These are phyloP conservation scores for Aspergillus nanangensis DNA, from an alignment of 495 filamentous ascomycete genomes.

Conservation along the genomic window DNA sequence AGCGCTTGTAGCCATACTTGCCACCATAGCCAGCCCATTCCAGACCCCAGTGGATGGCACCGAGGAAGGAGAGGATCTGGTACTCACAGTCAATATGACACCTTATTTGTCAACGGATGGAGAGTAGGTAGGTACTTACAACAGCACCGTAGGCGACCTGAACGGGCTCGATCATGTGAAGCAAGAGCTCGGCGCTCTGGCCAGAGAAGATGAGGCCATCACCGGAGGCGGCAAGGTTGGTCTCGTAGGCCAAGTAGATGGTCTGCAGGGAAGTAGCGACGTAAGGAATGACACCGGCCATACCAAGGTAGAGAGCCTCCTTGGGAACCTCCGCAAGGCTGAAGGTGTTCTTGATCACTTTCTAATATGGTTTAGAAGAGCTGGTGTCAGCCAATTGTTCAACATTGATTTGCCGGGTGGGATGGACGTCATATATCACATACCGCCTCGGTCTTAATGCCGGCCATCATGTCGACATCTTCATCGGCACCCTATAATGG, in stretches of 20 bases:
- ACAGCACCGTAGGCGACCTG: constrained; percentile 93
- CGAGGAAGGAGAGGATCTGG: constrained; percentile 91
- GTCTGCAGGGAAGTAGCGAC: constrained; percentile 81
- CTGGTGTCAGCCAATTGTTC: constrained; percentile 5
- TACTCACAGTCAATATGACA: neutral
- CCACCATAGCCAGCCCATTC: constrained; percentile 76
- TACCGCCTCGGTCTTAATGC: constrained; percentile 72
- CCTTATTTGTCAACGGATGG: neutral
- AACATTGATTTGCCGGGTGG: neutral
- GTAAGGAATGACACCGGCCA: constrained; percentile 89
- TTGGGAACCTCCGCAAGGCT: constrained; percentile 69
- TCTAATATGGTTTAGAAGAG: constrained; percentile 37
- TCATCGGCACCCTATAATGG: constrained; percentile 30
- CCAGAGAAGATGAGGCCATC: constrained; percentile 61
- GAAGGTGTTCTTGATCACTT: constrained; percentile 85
- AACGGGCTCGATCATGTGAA: constrained; percentile 81
- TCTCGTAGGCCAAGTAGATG: constrained; percentile 78
- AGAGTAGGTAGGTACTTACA: constrained; percentile 43
- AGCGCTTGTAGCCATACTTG: constrained; percentile 67
- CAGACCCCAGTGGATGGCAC: constrained; percentile 92
- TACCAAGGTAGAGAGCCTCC: constrained; percentile 75
- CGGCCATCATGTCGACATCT: constrained; percentile 61
- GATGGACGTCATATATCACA: constrained; percentile 19
- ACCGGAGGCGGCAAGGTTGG: constrained; percentile 61
- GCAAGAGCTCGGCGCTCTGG: constrained; percentile 65